Evolutionary conservation across 768 basidiomycete species (phyloP).

Genomic region (Cyathus striatus): DNA sequence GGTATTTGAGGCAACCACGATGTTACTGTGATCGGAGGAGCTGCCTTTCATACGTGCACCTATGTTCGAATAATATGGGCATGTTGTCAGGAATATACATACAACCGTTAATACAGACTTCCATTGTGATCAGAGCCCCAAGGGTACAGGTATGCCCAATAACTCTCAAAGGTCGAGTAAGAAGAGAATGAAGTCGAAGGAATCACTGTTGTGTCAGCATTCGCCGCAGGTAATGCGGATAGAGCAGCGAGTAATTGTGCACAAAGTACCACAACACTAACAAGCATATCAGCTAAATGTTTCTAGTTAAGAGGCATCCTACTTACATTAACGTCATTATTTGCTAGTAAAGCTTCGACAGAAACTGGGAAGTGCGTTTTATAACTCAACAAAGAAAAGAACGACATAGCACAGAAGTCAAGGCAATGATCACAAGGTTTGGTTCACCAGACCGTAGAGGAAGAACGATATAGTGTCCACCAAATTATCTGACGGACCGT

Average conservation of each 20-base stretch:
- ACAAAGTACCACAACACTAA: neutral
- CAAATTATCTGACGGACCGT: no score
- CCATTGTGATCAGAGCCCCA: slow-evolving; percentile 45
- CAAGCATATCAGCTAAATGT: no score
- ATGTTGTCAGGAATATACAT: neutral
- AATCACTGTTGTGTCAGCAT: slow-evolving; percentile 31
- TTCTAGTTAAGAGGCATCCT: no score
- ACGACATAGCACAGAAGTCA: no score
- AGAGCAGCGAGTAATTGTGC: slow-evolving; percentile 3
- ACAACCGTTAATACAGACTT: slow-evolving; percentile 18
- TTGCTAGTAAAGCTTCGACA: no score
- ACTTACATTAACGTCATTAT: no score
- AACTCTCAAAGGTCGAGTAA: slow-evolving; percentile 29
- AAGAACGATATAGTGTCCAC: no score
- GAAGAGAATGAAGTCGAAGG: slow-evolving; percentile 35
- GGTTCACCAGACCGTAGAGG: no score
- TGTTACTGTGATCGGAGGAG: slow-evolving; percentile 33
- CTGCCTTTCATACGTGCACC: slow-evolving; percentile 39
- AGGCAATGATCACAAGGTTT: no score
- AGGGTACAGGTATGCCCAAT: slow-evolving; percentile 39
- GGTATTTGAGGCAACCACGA: slow-evolving; percentile 28
- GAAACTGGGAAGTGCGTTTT: no score
- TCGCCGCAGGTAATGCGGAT: slow-evolving; percentile 10
- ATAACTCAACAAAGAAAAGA: no score
- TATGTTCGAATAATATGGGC: slow-evolving; percentile 5